Conservation (phyloP, 2,329 filamentous ascomycete genomes). For the Ophiostoma perfectum region DNA sequence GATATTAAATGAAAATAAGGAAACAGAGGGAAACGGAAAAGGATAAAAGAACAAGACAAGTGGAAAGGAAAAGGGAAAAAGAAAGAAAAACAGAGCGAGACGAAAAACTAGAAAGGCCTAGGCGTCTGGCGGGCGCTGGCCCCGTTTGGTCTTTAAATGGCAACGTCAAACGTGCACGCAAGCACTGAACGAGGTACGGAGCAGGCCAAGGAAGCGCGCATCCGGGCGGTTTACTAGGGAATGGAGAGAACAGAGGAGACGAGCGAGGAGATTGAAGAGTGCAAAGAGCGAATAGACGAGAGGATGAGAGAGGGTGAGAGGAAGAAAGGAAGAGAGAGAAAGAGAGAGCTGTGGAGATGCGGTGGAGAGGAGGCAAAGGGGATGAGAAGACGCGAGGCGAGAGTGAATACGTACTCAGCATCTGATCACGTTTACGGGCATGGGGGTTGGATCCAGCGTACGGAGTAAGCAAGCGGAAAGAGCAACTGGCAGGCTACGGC, state of each 20-base stretch:
- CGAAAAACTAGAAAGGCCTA: slow-evolving; percentile 13
- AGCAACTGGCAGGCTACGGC: not conserved
- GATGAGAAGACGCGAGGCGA: slow-evolving; percentile 4
- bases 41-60: not conserved
- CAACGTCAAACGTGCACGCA: slow-evolving; percentile 1
- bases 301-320: not conserved
- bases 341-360: not conserved
- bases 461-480: not conserved
- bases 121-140: not conserved
- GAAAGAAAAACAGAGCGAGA: not conserved
- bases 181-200: not conserved
- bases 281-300: not conserved
- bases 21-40: not conserved
- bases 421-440: too few species aligned
- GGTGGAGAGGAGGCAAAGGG: not conserved
- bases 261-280: not conserved
- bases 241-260: not conserved
- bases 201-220: not conserved
- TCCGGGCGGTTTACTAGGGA: not conserved
- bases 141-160: not conserved
- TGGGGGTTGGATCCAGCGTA: not conserved
- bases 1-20: not conserved
- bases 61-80: not conserved
- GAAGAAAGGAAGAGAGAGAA: not conserved
- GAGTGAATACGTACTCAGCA: not conserved